These are phyloP conservation scores for Glaciozyma antarctica DNA, from an alignment of 768 basidiomycete species.

Conservation along the genomic window DNA sequence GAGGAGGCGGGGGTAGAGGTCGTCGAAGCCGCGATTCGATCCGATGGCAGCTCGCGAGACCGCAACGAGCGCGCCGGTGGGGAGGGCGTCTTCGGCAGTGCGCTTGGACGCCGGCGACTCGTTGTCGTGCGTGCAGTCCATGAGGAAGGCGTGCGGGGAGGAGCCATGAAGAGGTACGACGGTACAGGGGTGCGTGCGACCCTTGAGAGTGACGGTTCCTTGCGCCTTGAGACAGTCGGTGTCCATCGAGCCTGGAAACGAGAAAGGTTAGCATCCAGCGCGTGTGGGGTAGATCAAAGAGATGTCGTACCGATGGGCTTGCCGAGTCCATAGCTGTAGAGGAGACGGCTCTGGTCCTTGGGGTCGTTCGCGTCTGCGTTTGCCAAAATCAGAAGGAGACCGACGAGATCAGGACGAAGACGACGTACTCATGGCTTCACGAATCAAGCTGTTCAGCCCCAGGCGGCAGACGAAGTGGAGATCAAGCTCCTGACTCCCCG, in stretches of 20 bases:
- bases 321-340: constrained; percentile 81
- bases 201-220: constrained; percentile 70
- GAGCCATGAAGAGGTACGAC: constrained; percentile 78
- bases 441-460: constrained; percentile 84
- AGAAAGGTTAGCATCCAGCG: background rate
- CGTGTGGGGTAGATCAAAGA: no score
- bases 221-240: constrained; percentile 64
- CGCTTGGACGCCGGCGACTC: constrained; percentile 83
- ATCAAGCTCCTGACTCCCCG: constrained; percentile 90
- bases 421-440: constrained; percentile 86
- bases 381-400: no score
- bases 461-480: constrained; percentile 78
- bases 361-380: constrained; percentile 50
- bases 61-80: constrained; percentile 81
- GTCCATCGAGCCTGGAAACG: constrained; percentile 75
- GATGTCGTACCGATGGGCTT: constrained; percentile 70
- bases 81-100: constrained; percentile 87
- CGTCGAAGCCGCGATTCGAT: constrained; percentile 94
- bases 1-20: constrained; percentile 87
- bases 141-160: constrained; percentile 81
- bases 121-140: constrained; percentile 96
- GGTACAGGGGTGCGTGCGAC: constrained; percentile 60
- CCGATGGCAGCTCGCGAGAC: constrained; percentile 83
- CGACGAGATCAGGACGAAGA: no score
- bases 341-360: constrained; percentile 76